These are phyloP conservation scores for Amylocystis lapponica DNA, from an alignment of 768 basidiomycete genomes.

Conservation along the genomic window DNA sequence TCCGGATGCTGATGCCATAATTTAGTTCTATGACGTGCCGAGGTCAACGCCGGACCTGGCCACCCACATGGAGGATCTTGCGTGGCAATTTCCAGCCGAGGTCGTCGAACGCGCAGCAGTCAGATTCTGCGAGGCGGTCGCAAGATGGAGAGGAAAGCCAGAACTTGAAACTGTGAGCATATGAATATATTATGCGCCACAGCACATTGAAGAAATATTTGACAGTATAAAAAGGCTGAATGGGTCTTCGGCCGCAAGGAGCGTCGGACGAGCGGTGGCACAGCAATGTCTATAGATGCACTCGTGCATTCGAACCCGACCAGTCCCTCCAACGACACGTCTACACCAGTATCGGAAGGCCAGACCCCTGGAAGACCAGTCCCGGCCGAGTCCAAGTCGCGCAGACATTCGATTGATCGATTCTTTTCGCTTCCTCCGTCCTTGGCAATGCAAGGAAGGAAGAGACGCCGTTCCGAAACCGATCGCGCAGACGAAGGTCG, in stretches of 20 bases:
- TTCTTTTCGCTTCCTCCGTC: conserved; percentile 27
- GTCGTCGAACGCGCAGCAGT: conserved; percentile 74
- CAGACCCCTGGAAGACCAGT: background rate
- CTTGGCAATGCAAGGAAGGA: conserved; percentile 14
- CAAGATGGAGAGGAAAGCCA: conserved; percentile 79
- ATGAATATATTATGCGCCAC: too few species aligned
- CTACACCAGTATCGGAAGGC: conserved; percentile 5
- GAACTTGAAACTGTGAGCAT: conserved; percentile 69
- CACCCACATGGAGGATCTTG: conserved; percentile 73
- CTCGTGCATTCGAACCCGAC: conserved; percentile 68
- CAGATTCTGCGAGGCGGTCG: conserved; percentile 76
- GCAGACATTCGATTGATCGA: conserved; percentile 31
- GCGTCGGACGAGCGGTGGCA: conserved; percentile 19
- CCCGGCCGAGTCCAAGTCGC: conserved; percentile 15
- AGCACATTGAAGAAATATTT: too few species aligned
- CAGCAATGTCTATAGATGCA: conserved; percentile 54
- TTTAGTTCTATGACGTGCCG: conserved; percentile 75
- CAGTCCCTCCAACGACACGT: conserved; percentile 35
- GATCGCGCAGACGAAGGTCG: conserved; percentile 19
- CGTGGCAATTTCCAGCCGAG: conserved; percentile 77
- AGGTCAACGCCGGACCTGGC: conserved; percentile 65
- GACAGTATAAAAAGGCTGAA: conserved; percentile 26
- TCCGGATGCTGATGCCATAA: conserved; percentile 1
- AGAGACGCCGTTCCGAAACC: conserved; percentile 17
- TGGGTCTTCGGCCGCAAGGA: conserved; percentile 39